Evolutionary conservation across 2,329 filamentous ascomycete genomes (phyloP).

Genomic region (Phialemonium atrogriseum): DNA sequence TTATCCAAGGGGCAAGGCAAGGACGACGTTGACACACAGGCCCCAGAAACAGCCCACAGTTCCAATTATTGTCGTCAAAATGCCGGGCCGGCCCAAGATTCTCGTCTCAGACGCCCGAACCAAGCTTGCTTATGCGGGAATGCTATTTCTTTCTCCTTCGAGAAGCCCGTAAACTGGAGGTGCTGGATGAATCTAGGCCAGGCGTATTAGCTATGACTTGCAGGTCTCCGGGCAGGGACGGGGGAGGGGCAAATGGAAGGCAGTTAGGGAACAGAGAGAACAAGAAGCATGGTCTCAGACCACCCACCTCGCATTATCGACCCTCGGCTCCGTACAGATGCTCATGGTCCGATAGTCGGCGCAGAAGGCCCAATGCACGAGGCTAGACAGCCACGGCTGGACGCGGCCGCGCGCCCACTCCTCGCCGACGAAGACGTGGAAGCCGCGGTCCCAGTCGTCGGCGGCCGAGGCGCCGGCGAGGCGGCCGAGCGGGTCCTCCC

Average conservation of each 20-base stretch:
- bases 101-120: constrained; percentile 70
- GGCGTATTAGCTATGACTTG: no score
- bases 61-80: no score
- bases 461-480: constrained; percentile 50
- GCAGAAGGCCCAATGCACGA: constrained; percentile 80
- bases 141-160: constrained; percentile 75
- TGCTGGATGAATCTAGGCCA: constrained; percentile 62
- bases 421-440: constrained; percentile 86
- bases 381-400: constrained; percentile 69
- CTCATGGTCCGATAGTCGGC: constrained; percentile 74
- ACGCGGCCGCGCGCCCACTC: constrained; percentile 84
- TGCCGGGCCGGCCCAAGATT: constrained; percentile 68
- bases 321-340: constrained; percentile 78
- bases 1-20: no score
- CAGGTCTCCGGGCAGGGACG: constrained; percentile 5
- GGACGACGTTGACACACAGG: no score
- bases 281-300: background rate
- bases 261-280: background rate
- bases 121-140: constrained; percentile 93
- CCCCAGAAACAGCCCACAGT: no score
- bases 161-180: constrained; percentile 67
- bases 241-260: background rate
- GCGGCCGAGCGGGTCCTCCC: constrained; percentile 73
- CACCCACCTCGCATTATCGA: constrained; percentile 80
- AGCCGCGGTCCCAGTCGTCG: constrained; percentile 75